These are phyloP conservation scores for Aciculoconidium aculeatum DNA, from an alignment of 805 yeast genomes.

Conservation along the genomic window DNA sequence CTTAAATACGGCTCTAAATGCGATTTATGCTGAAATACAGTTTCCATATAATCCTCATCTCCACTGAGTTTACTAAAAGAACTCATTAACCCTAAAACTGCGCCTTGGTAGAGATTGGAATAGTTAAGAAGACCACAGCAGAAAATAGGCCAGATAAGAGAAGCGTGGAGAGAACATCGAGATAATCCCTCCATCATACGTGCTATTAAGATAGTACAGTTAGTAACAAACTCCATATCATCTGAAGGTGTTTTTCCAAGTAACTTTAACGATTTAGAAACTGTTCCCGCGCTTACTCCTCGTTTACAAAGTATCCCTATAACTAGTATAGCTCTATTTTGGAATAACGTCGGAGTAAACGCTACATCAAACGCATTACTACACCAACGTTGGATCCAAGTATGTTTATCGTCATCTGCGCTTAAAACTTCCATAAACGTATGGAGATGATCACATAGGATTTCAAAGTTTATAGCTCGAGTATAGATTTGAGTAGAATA, in stretches of 20 bases:
- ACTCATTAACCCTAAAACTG: constrained; percentile 24
- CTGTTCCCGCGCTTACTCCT: constrained; percentile 55
- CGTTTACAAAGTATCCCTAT: constrained; percentile 62
- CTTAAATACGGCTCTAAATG: constrained; percentile 37
- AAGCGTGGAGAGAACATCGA: constrained; percentile 40
- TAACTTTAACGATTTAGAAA: constrained; percentile 24
- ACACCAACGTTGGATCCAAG: constrained; percentile 64
- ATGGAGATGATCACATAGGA: constrained; percentile 50
- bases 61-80: constrained; percentile 21
- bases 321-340: constrained; percentile 61
- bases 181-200: constrained; percentile 46
- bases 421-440: constrained; percentile 47
- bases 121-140: constrained; percentile 25
- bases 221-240: constrained; percentile 28
- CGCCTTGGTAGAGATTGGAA: constrained; percentile 27
- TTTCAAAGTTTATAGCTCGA: constrained; percentile 46
- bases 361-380: constrained; percentile 60
- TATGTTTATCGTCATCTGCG: constrained; percentile 38
- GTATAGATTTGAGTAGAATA: constrained; percentile 34
- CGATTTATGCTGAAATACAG: constrained; percentile 25
- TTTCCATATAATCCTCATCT: constrained; percentile 20
- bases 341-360: constrained; percentile 52
- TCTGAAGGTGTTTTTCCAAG: constrained; percentile 17
- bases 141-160: constrained; percentile 44
- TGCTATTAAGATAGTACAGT: constrained; percentile 40